phyloP scores from a whole-genome alignment of 306 rosid species.

The Sphenostylis stenocarpa region DNA sequence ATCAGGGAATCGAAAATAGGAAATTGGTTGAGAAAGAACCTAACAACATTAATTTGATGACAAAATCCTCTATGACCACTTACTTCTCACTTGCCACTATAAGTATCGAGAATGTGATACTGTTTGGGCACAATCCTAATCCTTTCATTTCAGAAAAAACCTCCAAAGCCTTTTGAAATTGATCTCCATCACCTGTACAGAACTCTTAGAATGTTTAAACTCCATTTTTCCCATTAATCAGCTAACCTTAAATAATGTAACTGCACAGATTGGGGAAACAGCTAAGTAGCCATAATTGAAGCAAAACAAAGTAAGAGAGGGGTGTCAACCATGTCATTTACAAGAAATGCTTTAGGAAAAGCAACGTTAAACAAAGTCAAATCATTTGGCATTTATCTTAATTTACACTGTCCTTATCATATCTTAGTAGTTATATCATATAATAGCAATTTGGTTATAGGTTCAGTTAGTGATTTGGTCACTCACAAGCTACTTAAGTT shows the following conservation, averaged over 20 bases:
- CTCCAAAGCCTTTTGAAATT: slow-evolving; percentile 80
- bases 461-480: slow-evolving; percentile 3
- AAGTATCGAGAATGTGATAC: slow-evolving; percentile 86
- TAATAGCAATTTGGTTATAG: slow-evolving; percentile 4
- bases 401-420: not conserved
- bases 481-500: not conserved
- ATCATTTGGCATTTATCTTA: slow-evolving; percentile 1
- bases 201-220: slow-evolving; percentile 30
- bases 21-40: slow-evolving; percentile 23
- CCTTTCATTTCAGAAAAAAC: slow-evolving; percentile 79
- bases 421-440: not conserved
- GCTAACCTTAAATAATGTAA: slow-evolving; percentile 19
- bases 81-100: slow-evolving; percentile 84
- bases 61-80: slow-evolving; percentile 34
- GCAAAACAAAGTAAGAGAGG: not conserved
- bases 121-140: slow-evolving; percentile 74
- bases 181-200: slow-evolving; percentile 83
- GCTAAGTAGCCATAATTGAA: slow-evolving; percentile 18
- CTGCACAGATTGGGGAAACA: not conserved
- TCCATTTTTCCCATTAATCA: slow-evolving; percentile 31
- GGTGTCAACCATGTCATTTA: not conserved
- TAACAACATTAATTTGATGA: slow-evolving; percentile 16
- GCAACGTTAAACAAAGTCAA: not conserved
- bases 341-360: slow-evolving; percentile 11
- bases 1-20: slow-evolving; percentile 37